A percentile compares a stretch with the other conserved stretches of the same genome.
Conservation (phyloP, 352 stramenopile genomes). For the Albugo candida region DNA sequence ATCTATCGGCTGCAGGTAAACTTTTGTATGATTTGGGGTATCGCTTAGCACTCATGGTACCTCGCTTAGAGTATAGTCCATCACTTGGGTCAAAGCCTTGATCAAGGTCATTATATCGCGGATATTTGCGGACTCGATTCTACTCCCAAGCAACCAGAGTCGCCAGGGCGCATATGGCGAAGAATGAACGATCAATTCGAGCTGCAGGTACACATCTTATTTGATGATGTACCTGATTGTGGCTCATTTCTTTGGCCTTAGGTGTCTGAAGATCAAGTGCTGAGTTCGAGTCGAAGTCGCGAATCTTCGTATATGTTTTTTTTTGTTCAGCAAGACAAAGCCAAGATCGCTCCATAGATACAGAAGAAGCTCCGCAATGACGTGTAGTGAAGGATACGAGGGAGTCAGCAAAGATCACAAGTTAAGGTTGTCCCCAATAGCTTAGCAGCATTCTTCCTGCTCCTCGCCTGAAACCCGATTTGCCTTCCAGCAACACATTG, state of each 20-base stretch:
- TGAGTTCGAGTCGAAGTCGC: conserved; percentile 49
- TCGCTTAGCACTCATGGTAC: conserved; percentile 1
- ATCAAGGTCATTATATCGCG: conserved; percentile 71
- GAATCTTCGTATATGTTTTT: conserved; percentile 81
- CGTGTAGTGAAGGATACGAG: too few relatives aligned
- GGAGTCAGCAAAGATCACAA: too few relatives aligned
- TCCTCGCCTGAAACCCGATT: too few relatives aligned
- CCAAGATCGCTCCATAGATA: background rate
- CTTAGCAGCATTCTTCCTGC: too few relatives aligned
- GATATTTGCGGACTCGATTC: conserved; percentile 32
- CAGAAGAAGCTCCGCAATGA: conserved; percentile 2
- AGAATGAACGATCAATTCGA: conserved; percentile 72
- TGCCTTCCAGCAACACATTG: too few relatives aligned
- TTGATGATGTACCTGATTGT: background rate
- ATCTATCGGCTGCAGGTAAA: conserved; percentile 28
- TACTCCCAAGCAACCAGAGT: background rate
- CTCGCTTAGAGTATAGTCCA: conserved; percentile 57
- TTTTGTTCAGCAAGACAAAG: conserved; percentile 31
- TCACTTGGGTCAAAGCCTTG: conserved; percentile 53
- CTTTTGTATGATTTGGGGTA: background rate
- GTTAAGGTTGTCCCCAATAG: too few relatives aligned
- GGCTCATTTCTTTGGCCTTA: conserved; percentile 5
- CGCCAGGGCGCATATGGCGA: conserved; percentile 20
- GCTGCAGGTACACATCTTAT: conserved; percentile 23
- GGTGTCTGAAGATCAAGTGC: conserved; percentile 60